phyloP scores from a whole-genome alignment of 768 basidiomycete species.

The Lactarius sp. region DNA sequence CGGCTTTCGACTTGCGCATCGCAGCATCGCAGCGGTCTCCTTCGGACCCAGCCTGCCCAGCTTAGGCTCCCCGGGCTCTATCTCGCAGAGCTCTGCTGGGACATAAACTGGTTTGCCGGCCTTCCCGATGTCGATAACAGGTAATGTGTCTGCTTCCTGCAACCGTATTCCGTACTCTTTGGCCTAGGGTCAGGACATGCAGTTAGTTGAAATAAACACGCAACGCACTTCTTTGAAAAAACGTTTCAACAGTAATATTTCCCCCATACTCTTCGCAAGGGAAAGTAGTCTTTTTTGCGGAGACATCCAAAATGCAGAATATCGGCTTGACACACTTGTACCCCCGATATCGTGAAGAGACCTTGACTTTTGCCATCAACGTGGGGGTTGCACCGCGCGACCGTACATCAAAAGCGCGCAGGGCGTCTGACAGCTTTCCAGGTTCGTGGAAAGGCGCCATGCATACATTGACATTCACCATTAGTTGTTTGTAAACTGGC shows the following conservation, averaged over 20 bases:
- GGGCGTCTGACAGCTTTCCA: constrained; percentile 57
- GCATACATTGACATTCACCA: constrained; percentile 51
- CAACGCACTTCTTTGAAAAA: constrained; percentile 51
- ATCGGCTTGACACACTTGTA: constrained; percentile 25
- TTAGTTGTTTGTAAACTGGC: constrained; percentile 43
- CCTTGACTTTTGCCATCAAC: constrained; percentile 36
- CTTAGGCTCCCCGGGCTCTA: constrained; percentile 54
- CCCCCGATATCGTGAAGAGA: too few relatives aligned
- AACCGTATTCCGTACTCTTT: constrained; percentile 56
- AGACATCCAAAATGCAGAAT: constrained; percentile 35
- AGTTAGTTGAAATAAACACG: too few relatives aligned
- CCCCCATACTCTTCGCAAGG: constrained; percentile 30
- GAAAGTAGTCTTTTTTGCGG: constrained; percentile 50
- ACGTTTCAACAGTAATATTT: constrained; percentile 53
- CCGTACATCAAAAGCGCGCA: constrained; percentile 43
- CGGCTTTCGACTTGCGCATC: constrained; percentile 60
- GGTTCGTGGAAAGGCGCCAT: constrained; percentile 53
- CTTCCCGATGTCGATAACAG: constrained; percentile 35
- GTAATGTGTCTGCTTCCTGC: constrained; percentile 35
- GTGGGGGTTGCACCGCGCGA: constrained; percentile 43
- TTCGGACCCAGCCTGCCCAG: constrained; percentile 52
- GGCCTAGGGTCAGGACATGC: too few relatives aligned
- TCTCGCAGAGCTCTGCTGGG: constrained; percentile 69
- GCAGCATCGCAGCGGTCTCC: constrained; percentile 66
- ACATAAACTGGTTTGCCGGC: constrained; percentile 37